Evolutionary conservation across 805 yeast genomes (phyloP).

Genomic region (Cyberlindnera bimundalis): DNA sequence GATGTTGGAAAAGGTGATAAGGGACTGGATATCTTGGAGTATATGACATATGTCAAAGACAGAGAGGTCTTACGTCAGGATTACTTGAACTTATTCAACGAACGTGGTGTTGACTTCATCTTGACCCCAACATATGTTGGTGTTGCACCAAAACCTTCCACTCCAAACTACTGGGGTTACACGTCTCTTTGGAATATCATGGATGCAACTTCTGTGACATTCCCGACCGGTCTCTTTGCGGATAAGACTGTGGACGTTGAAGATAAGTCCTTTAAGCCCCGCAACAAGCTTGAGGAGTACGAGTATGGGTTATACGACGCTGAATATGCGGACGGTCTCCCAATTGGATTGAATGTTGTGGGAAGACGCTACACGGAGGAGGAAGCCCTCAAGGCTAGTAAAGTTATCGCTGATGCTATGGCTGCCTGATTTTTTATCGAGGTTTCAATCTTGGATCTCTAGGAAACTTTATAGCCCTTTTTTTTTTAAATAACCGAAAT

Average conservation of each 20-base stretch:
- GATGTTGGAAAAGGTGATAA: constrained; percentile 56
- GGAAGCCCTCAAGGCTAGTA: constrained; percentile 41
- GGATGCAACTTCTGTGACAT: constrained; percentile 63
- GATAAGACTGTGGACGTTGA: constrained; percentile 47
- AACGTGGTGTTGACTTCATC: constrained; percentile 58
- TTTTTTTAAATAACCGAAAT: too few species aligned
- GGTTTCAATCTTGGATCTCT: too few species aligned
- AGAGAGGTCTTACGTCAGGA: constrained; percentile 61
- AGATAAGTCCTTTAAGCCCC: constrained; percentile 28
- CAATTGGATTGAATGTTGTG: constrained; percentile 48
- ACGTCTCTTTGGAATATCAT: constrained; percentile 69
- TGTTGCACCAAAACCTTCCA: constrained; percentile 65
- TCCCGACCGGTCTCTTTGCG: constrained; percentile 46
- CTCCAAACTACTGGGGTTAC: constrained; percentile 75
- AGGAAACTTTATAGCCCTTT: too few species aligned
- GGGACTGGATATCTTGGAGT: constrained; percentile 44
- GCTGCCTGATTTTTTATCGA: too few species aligned
- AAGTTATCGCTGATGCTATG: constrained; percentile 7
- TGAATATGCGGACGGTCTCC: constrained; percentile 50
- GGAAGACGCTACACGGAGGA: constrained; percentile 52
- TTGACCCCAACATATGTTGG: constrained; percentile 65
- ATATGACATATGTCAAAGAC: constrained; percentile 48
- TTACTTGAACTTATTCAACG: constrained; percentile 49
- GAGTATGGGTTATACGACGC: constrained; percentile 33
- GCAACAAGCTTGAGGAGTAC: constrained; percentile 33